Evolutionary conservation across 2,329 filamentous ascomycete species (phyloP).

Genomic region (Alternaria arborescens): DNA sequence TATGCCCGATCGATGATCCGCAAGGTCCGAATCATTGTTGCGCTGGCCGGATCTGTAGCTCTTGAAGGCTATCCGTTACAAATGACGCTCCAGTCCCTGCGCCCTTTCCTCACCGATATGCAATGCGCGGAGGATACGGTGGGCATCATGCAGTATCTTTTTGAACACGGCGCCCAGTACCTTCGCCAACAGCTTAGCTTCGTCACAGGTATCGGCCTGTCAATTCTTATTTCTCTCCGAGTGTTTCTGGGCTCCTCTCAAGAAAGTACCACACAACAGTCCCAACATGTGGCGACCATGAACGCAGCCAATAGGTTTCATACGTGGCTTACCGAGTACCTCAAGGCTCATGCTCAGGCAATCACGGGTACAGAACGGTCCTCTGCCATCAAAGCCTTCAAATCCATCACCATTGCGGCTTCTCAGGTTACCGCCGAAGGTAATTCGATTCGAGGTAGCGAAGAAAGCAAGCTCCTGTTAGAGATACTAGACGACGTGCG

Average conservation of each 20-base stretch:
- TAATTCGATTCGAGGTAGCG: slow-evolving; percentile 72
- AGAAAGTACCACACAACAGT: slow-evolving; percentile 84
- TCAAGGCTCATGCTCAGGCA: slow-evolving; percentile 61
- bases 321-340: slow-evolving; percentile 76
- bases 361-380: slow-evolving; percentile 29
- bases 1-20: slow-evolving; percentile 87
- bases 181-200: slow-evolving; percentile 75
- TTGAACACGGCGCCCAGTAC: slow-evolving; percentile 72
- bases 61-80: slow-evolving; percentile 83
- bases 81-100: slow-evolving; percentile 84
- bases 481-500: slow-evolving; percentile 79
- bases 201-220: slow-evolving; percentile 79
- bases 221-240: slow-evolving; percentile 79
- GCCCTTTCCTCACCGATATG: slow-evolving; percentile 79
- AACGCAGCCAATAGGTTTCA: slow-evolving; percentile 79
- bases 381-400: slow-evolving; percentile 64
- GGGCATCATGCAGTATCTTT: slow-evolving; percentile 84
- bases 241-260: slow-evolving; percentile 78
- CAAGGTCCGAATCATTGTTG: slow-evolving; percentile 83
- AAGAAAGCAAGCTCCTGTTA: slow-evolving; percentile 83
- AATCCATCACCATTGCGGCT: slow-evolving; percentile 73
- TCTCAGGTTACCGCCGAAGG: slow-evolving; percentile 72
- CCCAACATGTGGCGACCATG: slow-evolving; percentile 79
- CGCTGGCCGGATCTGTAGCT: slow-evolving; percentile 77
- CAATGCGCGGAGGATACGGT: slow-evolving; percentile 92